Evolutionary conservation across 225 moss, liverwort and hornwort species (phyloP).

Genomic region (Bryoerythrophyllum caledonicum): DNA sequence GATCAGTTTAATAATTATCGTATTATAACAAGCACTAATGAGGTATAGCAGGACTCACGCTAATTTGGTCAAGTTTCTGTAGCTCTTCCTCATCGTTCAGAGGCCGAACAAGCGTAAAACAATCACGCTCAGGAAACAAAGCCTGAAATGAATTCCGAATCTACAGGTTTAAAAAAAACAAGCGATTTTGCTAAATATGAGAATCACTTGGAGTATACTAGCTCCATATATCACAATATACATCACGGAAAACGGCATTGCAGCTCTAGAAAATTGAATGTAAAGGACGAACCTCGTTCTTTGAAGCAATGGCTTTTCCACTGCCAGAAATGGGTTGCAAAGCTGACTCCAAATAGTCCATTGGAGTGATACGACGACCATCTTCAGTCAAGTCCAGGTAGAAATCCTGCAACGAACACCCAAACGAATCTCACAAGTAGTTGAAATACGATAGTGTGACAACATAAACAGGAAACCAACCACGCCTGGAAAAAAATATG

Average conservation of each 20-base stretch:
- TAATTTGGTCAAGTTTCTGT: conserved; percentile 74
- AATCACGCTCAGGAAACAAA: conserved; percentile 79
- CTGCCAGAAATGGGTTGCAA: conserved; percentile 63
- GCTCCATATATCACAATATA: not conserved
- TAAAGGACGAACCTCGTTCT: conserved; percentile 57
- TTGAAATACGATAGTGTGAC: not conserved
- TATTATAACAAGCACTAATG: not conserved
- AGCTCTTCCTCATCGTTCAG: conserved; percentile 78
- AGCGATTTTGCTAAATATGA: not conserved
- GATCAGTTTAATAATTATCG: not conserved
- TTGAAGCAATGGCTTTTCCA: conserved; percentile 74
- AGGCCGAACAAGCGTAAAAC: conserved; percentile 74
- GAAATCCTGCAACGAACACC: conserved; percentile 55
- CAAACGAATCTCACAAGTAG: not conserved
- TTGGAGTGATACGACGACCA: conserved; percentile 72
- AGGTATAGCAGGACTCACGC: conserved; percentile 30
- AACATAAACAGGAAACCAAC: not conserved
- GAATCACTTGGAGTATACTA: not conserved
- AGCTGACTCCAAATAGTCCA: conserved; percentile 81
- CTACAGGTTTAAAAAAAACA: conserved; percentile 30
- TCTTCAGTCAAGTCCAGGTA: conserved; percentile 73
- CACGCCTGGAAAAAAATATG: not conserved
- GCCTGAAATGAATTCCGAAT: conserved; percentile 80
- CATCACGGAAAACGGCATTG: not conserved
- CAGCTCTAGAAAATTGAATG: not conserved